Conservation (phyloP, 1,139 yeast genomes). For the Diutina siamensis region DNA sequence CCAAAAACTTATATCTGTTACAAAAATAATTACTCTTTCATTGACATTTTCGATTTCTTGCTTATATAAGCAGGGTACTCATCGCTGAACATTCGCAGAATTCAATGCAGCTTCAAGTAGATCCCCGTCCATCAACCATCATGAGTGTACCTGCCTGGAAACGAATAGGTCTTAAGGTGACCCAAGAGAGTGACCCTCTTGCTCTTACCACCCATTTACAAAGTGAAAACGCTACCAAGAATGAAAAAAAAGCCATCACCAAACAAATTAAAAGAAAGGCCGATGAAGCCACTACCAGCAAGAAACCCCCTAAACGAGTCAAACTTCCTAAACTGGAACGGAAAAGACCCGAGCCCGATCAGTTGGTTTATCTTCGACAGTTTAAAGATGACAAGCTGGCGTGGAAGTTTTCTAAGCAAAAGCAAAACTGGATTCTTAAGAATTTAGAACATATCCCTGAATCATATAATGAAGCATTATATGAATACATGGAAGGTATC, state of each 20-base stretch:
- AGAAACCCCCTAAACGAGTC: slow-evolving; percentile 61
- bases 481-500: slow-evolving; percentile 50
- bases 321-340: slow-evolving; percentile 70
- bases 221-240: slow-evolving; percentile 32
- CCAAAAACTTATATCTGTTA: too few relatives aligned
- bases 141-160: slow-evolving; percentile 78
- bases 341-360: slow-evolving; percentile 70
- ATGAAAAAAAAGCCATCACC: slow-evolving; percentile 33
- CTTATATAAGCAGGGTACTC: too few relatives aligned
- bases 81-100: too few relatives aligned
- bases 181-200: slow-evolving; percentile 31
- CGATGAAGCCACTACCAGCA: slow-evolving; percentile 12
- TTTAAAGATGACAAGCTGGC: slow-evolving; percentile 45
- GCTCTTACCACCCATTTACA: slow-evolving; percentile 32
- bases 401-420: slow-evolving; percentile 93
- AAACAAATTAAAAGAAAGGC: slow-evolving; percentile 15
- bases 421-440: slow-evolving; percentile 84
- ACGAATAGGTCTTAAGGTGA: slow-evolving; percentile 59
- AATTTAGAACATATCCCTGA: slow-evolving; percentile 48
- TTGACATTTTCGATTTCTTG: too few relatives aligned
- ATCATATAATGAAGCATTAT: slow-evolving; percentile 43
- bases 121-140: too few relatives aligned
- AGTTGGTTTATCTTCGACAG: slow-evolving; percentile 60
- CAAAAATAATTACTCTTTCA: too few relatives aligned
- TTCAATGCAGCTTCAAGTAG: too few relatives aligned